Conservation (phyloP, 345 rosid genomes). For the Excoecaria agallocha region DNA sequence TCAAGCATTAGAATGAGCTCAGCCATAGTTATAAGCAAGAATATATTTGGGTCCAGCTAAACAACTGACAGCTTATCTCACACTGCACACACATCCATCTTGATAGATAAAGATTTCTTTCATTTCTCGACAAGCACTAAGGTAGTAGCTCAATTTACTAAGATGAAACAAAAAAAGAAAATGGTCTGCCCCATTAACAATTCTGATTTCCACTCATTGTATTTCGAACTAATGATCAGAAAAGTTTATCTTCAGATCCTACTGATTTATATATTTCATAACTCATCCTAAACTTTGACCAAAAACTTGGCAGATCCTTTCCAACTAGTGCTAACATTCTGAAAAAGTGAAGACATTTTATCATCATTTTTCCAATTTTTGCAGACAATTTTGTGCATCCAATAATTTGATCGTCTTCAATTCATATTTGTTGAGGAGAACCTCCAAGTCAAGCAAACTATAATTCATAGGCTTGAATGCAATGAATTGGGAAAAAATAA, state of each 20-base stretch:
- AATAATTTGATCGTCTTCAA: neutral
- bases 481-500: too few species aligned
- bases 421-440: neutral
- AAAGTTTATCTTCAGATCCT: neutral
- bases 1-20: neutral
- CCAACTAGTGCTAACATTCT: neutral
- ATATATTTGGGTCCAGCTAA: neutral
- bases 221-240: neutral
- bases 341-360: neutral
- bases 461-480: too few species aligned
- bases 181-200: neutral
- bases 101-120: neutral
- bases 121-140: neutral
- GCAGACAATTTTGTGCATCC: neutral
- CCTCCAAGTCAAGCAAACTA: neutral
- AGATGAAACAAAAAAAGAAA: neutral
- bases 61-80: neutral
- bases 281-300: too few species aligned
- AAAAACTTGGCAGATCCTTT: neutral
- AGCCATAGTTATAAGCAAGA: neutral
- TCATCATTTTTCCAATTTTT: neutral
- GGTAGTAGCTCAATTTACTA: neutral
- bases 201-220: neutral
- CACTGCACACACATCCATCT: neutral
- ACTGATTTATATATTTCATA: neutral